A percentile compares a stretch with the other conserved stretches of the same genome.
Conservation (phyloP, 2,329 filamentous ascomycete species). For the Colletotrichum navitas region DNA sequence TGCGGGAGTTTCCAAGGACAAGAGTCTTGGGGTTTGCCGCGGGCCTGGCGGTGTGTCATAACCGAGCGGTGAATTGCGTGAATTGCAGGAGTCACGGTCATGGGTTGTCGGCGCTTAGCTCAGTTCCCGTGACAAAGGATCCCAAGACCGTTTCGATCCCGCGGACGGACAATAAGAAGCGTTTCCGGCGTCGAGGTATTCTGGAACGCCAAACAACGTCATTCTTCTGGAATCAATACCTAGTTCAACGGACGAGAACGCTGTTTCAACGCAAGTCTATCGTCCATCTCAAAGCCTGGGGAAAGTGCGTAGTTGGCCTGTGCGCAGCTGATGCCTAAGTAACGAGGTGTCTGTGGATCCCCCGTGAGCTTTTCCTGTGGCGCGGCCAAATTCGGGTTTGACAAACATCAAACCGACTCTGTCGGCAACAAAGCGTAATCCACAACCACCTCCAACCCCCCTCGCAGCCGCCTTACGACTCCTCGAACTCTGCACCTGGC, state of each 20-base stretch:
- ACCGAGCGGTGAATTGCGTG: constrained; percentile 30
- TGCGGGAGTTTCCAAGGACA: constrained; percentile 27
- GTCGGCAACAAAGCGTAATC: constrained; percentile 46
- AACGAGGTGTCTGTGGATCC: constrained; percentile 36
- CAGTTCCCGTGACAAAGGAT: constrained; percentile 16
- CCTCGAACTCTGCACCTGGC: constrained; percentile 44
- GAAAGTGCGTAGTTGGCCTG: constrained; percentile 23
- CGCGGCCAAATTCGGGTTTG: constrained; percentile 54
- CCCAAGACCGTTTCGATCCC: background rate
- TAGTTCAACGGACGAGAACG: background rate
- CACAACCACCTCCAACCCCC: constrained; percentile 19
- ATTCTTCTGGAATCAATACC: constrained; percentile 9
- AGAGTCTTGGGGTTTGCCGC: constrained; percentile 14
- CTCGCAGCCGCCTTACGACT: constrained; percentile 15
- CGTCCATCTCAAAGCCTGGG: constrained; percentile 8
- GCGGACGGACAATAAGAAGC: background rate
- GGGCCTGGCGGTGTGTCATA: constrained; percentile 38
- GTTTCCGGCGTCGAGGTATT: background rate
- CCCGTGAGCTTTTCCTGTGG: constrained; percentile 52
- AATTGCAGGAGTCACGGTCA: constrained; percentile 31
- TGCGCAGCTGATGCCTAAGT: constrained; percentile 34
- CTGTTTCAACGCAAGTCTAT: constrained; percentile 26
- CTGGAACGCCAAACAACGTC: constrained; percentile 10
- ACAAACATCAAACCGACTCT: constrained; percentile 49
- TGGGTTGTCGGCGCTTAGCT: constrained; percentile 29